Conservation (phyloP, 2,329 filamentous ascomycete species). For the Fusarium robinianum region DNA sequence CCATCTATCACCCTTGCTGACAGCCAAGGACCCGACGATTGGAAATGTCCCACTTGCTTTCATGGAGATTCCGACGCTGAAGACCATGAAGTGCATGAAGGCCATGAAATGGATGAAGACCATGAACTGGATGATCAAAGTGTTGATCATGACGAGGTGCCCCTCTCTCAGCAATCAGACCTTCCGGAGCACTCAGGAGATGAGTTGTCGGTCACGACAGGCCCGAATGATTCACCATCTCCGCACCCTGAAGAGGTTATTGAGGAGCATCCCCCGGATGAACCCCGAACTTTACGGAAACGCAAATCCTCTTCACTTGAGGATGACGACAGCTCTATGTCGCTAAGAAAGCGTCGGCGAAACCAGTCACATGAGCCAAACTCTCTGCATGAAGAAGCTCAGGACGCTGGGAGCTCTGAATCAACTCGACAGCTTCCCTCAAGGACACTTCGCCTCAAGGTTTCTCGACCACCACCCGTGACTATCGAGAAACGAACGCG, state of each 20-base stretch:
- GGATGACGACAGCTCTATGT: slow-evolving; percentile 57
- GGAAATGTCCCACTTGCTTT: slow-evolving; percentile 58
- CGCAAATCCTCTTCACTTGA: slow-evolving; percentile 78
- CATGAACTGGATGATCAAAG: slow-evolving; percentile 28
- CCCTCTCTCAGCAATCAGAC: slow-evolving; percentile 37
- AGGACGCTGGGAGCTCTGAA: slow-evolving; percentile 39
- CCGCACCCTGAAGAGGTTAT: slow-evolving; percentile 11
- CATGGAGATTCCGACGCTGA: slow-evolving; percentile 40
- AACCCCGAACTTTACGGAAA: slow-evolving; percentile 78
- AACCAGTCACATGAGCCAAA: slow-evolving; percentile 51
- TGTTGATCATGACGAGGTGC: slow-evolving; percentile 29
- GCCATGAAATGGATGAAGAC: slow-evolving; percentile 36
- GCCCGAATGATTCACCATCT: slow-evolving; percentile 18
- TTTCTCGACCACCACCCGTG: slow-evolving; percentile 46
- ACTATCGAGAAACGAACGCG: slow-evolving; percentile 47
- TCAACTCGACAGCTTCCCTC: slow-evolving; percentile 45
- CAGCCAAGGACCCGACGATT: slow-evolving; percentile 47
- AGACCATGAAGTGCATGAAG: slow-evolving; percentile 34
- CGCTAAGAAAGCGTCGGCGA: slow-evolving; percentile 59
- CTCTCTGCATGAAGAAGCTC: slow-evolving; percentile 43
- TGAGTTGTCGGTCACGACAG: slow-evolving; percentile 2
- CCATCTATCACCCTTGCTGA: slow-evolving; percentile 12
- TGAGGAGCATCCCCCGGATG: slow-evolving; percentile 48
- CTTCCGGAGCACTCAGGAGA: slow-evolving; percentile 21
- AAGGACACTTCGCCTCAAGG: slow-evolving; percentile 64